Percentiles rank a stretch among this genome's conserved stretches.
phyloP scores from a whole-genome alignment of 2,329 filamentous ascomycete species.

The Alternaria sp. region DNA sequence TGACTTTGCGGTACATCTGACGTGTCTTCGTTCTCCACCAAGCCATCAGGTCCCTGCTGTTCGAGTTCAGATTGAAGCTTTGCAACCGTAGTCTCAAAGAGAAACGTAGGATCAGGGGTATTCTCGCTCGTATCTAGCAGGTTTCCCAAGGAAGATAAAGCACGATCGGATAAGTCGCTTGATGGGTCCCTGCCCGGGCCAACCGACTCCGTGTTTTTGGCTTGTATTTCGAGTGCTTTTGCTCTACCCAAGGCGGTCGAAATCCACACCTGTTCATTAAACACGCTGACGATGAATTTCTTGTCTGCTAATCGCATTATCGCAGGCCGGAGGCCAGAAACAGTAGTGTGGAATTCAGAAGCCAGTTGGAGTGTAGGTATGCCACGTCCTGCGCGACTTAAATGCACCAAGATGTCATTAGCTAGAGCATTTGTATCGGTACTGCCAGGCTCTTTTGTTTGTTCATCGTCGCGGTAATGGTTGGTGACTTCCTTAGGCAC shows the following conservation, averaged over 20 bases:
- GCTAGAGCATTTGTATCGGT: neutral
- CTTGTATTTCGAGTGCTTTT: neutral
- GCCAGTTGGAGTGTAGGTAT: neutral
- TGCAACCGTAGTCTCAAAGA: neutral
- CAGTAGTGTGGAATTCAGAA: neutral
- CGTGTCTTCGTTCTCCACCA: neutral
- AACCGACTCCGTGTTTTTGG: neutral
- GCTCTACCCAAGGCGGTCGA: neutral
- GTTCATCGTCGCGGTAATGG: too few relatives aligned
- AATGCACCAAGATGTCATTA: neutral
- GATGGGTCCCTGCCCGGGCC: neutral
- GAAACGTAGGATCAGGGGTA: neutral
- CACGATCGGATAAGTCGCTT: neutral
- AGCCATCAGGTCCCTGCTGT: neutral
- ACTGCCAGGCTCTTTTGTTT: neutral
- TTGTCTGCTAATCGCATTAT: accelerated
- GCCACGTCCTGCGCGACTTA: neutral
- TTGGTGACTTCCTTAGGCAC: too few relatives aligned
- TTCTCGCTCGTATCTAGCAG: neutral
- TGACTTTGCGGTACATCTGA: neutral
- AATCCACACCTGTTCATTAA: neutral
- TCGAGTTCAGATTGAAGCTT: neutral
- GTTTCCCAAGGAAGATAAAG: neutral
- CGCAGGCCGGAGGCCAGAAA: neutral
- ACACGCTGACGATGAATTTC: neutral